Evolutionary conservation across 1,139 yeast genomes (phyloP).

Genomic region (Kluyveromyces sp.): DNA sequence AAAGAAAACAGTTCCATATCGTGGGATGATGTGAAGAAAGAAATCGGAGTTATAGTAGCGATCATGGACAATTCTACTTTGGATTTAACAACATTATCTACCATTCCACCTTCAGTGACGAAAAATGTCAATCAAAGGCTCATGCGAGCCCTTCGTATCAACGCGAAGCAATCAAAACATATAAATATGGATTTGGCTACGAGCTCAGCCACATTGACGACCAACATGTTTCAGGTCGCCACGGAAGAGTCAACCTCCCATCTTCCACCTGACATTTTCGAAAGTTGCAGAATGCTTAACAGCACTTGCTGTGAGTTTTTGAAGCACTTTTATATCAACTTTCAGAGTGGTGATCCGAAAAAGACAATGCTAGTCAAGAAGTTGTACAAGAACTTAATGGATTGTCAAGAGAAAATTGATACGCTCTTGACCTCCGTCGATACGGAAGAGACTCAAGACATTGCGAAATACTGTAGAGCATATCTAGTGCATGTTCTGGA

Average conservation of each 20-base stretch:
- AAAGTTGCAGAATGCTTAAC: slow-evolving; percentile 46
- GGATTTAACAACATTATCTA: slow-evolving; percentile 21
- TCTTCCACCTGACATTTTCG: slow-evolving; percentile 32
- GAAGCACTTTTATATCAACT: slow-evolving; percentile 63
- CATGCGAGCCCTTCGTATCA: slow-evolving; percentile 45
- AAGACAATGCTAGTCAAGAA: slow-evolving; percentile 42
- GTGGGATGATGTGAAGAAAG: slow-evolving; percentile 11
- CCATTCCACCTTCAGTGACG: slow-evolving; percentile 17
- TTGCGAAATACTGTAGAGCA: slow-evolving; percentile 23
- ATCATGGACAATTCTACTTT: slow-evolving; percentile 5
- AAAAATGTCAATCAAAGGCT: slow-evolving; percentile 31
- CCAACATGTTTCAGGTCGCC: slow-evolving; percentile 11
- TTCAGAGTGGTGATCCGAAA: slow-evolving; percentile 49
- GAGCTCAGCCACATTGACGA: slow-evolving; percentile 24
- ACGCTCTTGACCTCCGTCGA: slow-evolving; percentile 24
- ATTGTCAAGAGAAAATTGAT: slow-evolving; percentile 32
- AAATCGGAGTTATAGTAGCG: slow-evolving; percentile 5
- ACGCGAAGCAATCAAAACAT: slow-evolving; percentile 47
- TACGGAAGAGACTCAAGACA: slow-evolving; percentile 22
- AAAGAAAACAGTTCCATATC: slow-evolving; percentile 24
- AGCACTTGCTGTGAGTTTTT: slow-evolving; percentile 65
- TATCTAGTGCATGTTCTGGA: slow-evolving; percentile 25
- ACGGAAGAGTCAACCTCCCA: slow-evolving; percentile 25
- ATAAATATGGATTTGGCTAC: slow-evolving; percentile 31
- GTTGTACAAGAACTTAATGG: slow-evolving; percentile 42